Evolutionary conservation across 2,329 filamentous ascomycete genomes (phyloP).

Genomic region (Bimuria novae-zelandiae): DNA sequence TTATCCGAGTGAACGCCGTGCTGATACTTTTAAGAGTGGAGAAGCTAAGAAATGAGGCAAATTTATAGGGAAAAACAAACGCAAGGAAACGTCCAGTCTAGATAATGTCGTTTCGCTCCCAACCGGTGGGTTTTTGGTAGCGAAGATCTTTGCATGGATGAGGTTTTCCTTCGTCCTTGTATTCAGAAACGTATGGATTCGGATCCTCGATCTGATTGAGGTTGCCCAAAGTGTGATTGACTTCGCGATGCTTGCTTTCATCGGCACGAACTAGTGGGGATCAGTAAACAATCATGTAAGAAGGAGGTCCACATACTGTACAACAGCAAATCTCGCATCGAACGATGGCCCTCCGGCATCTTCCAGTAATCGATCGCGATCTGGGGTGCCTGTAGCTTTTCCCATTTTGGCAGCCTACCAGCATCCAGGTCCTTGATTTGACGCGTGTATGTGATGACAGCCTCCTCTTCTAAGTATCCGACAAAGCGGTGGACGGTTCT

Average conservation of each 20-base stretch:
- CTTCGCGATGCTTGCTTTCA: slow-evolving; percentile 71
- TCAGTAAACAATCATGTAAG: not conserved
- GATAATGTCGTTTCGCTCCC: slow-evolving; percentile 72
- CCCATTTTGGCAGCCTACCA: slow-evolving; percentile 83
- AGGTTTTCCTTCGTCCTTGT: slow-evolving; percentile 68
- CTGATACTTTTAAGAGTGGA: slow-evolving; percentile 14
- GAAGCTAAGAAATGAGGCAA: not conserved
- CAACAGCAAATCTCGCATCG: slow-evolving; percentile 83
- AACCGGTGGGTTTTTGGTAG: slow-evolving; percentile 71
- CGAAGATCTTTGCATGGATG: slow-evolving; percentile 73
- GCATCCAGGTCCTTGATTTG: slow-evolving; percentile 85
- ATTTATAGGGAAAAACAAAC: not conserved
- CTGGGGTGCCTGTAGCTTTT: slow-evolving; percentile 76
- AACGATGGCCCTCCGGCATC: slow-evolving; percentile 81
- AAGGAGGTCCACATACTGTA: slow-evolving; percentile 67
- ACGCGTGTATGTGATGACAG: slow-evolving; percentile 91
- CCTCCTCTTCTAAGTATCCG: slow-evolving; percentile 96
- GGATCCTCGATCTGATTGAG: slow-evolving; percentile 83
- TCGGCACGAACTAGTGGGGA: slow-evolving; percentile 39
- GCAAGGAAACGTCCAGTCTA: slow-evolving; percentile 15
- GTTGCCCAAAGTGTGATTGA: slow-evolving; percentile 94
- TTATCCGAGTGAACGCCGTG: slow-evolving; percentile 9
- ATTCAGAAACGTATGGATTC: slow-evolving; percentile 87
- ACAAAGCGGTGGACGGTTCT: slow-evolving; percentile 93
- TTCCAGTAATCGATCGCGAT: slow-evolving; percentile 93